Evolutionary conservation across 345 rosid species (phyloP), one percentile per base, ranked within the genome.

Genomic region (Bretschneidera sinensis): DNA sequence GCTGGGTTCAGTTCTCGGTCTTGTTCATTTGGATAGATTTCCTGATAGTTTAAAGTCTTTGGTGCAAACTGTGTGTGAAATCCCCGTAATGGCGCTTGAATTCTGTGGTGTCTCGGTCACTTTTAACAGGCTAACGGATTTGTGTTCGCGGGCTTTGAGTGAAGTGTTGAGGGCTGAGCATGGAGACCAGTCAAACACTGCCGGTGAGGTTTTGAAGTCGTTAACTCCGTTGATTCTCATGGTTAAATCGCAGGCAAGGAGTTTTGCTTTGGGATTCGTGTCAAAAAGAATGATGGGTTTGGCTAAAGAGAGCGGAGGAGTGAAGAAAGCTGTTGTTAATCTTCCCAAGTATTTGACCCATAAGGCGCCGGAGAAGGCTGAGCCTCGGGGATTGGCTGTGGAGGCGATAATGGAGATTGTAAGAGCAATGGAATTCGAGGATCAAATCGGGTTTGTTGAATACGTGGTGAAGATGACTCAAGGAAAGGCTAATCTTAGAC

Each of bases 331-430:
- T 1, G 66, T 83, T 11, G 73, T 73, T 49, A 87, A 79, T 79
- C 77, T 89, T 59, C 97, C 89, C 0, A 83, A 68, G 71, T 89
- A 79, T 69, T 70, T 92, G 76, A 81, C 60, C 50, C 81, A 73
- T 16, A 90, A 84, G 82, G 96, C 94, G 11, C 97, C 90, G 17
- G 98, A 84, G 82, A 92, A 87, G 82, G 91, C 92, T 0, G 97
- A 89, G 72, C 85, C 81, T 0, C 81, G 98, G 71, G 91, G 87
- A 10, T 68, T 63, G 56, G 97, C 92, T 0, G 97, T 85, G 74
- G 98, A 87, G 62, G 86, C 94, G 4, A 81, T 87, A 55, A 47
- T 85, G 68, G 95, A 87, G 74, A 76, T 92, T 49, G 84, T 90
- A 25, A 78, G 61, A 67, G 77, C 69, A 5, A 73, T 89, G 88